A percentile compares a stretch with the other conserved stretches of the same genome.
These are phyloP conservation scores for Cercospora beticola DNA, from an alignment of 2,329 filamentous ascomycete genomes.

Conservation along the genomic window DNA sequence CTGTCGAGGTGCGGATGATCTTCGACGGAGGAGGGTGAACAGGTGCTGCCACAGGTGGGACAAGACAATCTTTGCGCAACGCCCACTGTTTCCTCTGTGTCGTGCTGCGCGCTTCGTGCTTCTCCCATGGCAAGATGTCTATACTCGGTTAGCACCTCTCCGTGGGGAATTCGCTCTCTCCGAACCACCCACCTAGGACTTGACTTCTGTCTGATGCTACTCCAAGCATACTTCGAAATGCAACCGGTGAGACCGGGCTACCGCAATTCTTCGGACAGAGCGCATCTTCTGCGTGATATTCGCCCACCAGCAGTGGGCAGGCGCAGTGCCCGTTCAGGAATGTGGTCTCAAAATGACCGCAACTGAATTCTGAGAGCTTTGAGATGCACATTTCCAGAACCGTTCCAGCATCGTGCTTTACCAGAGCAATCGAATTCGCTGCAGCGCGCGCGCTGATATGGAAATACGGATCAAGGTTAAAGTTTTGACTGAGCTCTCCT, in stretches of 20 bases:
- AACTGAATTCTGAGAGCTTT: conserved; percentile 16
- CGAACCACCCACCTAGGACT: neutral
- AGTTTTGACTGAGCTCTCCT: conserved; percentile 10
- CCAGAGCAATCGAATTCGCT: neutral
- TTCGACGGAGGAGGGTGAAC: neutral
- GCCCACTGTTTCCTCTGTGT: conserved; percentile 7
- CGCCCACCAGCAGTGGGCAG: conserved; percentile 21
- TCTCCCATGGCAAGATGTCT: conserved; percentile 15
- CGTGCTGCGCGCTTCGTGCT: conserved; percentile 10
- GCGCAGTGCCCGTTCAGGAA: conserved; percentile 24
- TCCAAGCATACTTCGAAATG: conserved; percentile 11
- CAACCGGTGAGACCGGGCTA: conserved; percentile 6
- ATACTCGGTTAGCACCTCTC: neutral
- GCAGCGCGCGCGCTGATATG: neutral
- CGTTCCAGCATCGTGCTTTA: conserved; percentile 3
- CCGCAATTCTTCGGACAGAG: conserved; percentile 17
- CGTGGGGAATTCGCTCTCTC: neutral
- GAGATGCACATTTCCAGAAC: conserved; percentile 21
- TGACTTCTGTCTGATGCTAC: conserved; percentile 9
- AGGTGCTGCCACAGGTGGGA: neutral
- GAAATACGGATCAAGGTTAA: neutral
- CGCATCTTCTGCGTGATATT: conserved; percentile 8
- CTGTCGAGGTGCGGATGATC: conserved; percentile 2
- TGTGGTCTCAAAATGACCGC: conserved; percentile 20
- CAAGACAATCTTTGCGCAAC: conserved; percentile 1